Conservation (phyloP, 768 basidiomycete genomes). For the Dentipellis sp. region DNA sequence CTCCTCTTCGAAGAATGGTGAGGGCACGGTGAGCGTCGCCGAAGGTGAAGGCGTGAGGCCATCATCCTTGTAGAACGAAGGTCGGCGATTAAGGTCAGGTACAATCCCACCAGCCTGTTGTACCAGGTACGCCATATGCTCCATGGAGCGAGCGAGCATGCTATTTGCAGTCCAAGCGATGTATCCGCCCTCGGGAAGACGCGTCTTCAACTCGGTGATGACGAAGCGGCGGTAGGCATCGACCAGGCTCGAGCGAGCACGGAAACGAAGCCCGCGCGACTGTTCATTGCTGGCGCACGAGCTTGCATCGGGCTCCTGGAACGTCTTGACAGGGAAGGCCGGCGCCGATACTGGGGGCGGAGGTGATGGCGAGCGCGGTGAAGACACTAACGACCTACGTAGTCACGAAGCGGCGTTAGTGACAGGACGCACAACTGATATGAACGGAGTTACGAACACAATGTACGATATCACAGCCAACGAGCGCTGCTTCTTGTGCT, state of each 20-base stretch:
- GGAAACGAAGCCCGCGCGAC: conserved; percentile 40
- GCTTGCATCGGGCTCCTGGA: conserved; percentile 8
- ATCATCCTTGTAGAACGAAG: conserved; percentile 3
- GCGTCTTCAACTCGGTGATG: conserved; percentile 36
- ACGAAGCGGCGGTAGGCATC: conserved; percentile 59
- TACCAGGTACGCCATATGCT: conserved; percentile 17
- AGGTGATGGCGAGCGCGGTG: neutral
- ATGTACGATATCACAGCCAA: conserved; percentile 51
- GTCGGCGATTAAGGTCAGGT: conserved; percentile 3
- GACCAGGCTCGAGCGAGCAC: conserved; percentile 58
- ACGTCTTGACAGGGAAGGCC: conserved; percentile 14
- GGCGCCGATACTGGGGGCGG: neutral
- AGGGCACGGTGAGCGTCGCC: conserved; percentile 1
- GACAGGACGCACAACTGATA: neutral
- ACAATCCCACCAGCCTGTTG: conserved; percentile 10
- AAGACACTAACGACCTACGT: too few relatives aligned
- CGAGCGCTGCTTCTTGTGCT: conserved; percentile 65
- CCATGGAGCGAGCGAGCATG: conserved; percentile 39
- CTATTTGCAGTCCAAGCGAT: conserved; percentile 46
- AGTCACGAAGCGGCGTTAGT: neutral
- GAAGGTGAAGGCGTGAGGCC: neutral
- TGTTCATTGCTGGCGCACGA: conserved; percentile 9
- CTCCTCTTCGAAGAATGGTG: conserved; percentile 26
- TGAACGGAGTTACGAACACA: neutral
- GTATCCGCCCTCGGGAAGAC: conserved; percentile 30